phyloP scores from a whole-genome alignment of 257 asterid genomes.

The Przewalskia tangutica region DNA sequence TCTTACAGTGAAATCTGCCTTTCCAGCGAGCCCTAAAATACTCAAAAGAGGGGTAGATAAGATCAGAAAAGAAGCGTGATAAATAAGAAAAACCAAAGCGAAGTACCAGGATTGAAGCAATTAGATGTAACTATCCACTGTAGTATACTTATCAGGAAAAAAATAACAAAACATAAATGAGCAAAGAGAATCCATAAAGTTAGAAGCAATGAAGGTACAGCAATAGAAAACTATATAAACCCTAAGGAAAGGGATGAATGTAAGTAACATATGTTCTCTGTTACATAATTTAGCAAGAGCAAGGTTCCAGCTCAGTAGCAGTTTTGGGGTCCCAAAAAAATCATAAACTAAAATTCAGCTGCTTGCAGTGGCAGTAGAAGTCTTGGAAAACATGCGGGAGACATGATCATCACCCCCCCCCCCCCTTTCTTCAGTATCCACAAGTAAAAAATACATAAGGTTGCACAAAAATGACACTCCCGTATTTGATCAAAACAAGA shows the following conservation, averaged over 20 bases:
- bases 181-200: neutral
- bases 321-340: neutral
- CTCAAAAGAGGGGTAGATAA: slow-evolving; percentile 2
- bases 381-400: neutral
- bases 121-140: neutral
- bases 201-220: neutral
- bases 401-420: neutral
- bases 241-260: neutral
- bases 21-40: slow-evolving; percentile 68
- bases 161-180: no score
- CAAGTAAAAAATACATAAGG: neutral
- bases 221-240: neutral
- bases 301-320: neutral
- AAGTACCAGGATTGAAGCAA: neutral
- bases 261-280: neutral
- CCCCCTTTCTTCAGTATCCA: neutral
- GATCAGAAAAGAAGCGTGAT: neutral
- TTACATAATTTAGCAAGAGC: neutral
- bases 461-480: neutral
- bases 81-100: neutral
- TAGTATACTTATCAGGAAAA: neutral
- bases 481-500: neutral
- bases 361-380: neutral
- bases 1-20: slow-evolving; percentile 92
- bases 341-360: neutral